Conservation (phyloP, 176 grass and related monocot genomes). For the Musa troglodytarum region DNA sequence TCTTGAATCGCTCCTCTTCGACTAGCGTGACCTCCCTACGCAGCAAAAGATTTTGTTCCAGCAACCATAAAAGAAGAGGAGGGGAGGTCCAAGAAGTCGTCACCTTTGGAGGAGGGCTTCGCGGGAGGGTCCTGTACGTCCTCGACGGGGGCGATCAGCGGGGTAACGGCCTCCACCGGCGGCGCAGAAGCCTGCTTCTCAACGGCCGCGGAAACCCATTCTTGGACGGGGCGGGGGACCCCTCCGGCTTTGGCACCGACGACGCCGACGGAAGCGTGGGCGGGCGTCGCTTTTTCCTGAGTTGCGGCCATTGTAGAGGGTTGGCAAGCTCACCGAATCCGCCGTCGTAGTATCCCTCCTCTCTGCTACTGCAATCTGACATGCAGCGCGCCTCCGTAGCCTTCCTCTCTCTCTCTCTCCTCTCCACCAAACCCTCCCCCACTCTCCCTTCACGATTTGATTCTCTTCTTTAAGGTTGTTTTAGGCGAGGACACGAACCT, state of each 20-base stretch:
- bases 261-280: conserved; percentile 22
- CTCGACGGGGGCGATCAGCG: conserved; percentile 36
- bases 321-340: conserved; percentile 87
- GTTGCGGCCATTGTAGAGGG: conserved; percentile 95
- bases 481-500: no score
- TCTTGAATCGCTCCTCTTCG: no score
- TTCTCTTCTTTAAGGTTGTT: no score
- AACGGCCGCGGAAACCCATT: conserved; percentile 29
- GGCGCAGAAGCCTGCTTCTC: conserved; percentile 21
- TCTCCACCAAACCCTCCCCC: conserved; percentile 6
- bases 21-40: background rate
- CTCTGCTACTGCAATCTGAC: conserved; percentile 69
- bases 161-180: conserved; percentile 16
- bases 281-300: conserved; percentile 92
- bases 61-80: background rate
- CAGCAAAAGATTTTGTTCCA: background rate
- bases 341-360: conserved; percentile 75
- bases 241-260: conserved; percentile 16
- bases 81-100: background rate
- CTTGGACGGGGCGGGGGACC: conserved; percentile 7
- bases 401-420: conserved; percentile 28
- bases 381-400: conserved; percentile 73
- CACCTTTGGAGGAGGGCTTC: conserved; percentile 82
- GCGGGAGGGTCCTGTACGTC: conserved; percentile 42
- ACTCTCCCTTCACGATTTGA: background rate